These are phyloP conservation scores for Tetraselmis striata DNA, from an alignment of 139 green algal genomes.

Conservation along the genomic window DNA sequence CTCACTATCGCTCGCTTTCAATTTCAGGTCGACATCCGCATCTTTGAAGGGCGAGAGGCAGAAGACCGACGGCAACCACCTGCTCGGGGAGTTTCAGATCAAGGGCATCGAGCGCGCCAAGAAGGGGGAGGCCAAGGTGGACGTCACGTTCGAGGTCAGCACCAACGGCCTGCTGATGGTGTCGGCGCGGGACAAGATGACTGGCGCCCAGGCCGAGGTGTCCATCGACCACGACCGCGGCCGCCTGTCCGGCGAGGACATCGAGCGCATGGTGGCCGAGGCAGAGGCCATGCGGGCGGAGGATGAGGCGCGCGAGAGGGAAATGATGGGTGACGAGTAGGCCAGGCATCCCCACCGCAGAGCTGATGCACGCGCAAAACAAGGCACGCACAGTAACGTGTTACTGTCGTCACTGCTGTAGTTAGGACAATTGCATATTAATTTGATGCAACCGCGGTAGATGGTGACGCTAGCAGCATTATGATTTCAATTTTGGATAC, in stretches of 20 bases:
- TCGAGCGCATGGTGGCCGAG: constrained; percentile 24
- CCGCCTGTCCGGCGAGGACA: constrained; percentile 16
- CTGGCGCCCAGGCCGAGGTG: constrained; percentile 13
- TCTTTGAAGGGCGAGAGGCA: constrained; percentile 26
- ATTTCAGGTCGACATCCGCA: constrained; percentile 22
- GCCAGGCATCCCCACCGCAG: no score
- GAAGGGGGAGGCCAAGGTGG: constrained; percentile 18
- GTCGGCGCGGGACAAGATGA: constrained; percentile 15
- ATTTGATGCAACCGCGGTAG: no score
- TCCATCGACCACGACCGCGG: constrained; percentile 17
- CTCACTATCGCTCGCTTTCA: no score
- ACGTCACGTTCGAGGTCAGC: constrained; percentile 24
- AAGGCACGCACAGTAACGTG: no score
- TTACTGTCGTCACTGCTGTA: no score
- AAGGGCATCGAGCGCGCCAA: constrained; percentile 17
- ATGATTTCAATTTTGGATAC: no score
- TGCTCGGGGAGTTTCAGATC: constrained; percentile 26
- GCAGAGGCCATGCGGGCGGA: constrained; percentile 17
- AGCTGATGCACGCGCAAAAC: no score
- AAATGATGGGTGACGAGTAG: neutral
- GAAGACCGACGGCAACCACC: constrained; percentile 18
- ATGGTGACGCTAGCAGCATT: no score
- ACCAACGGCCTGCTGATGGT: constrained; percentile 25
- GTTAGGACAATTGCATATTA: no score
- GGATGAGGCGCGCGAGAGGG: constrained; percentile 12